These are phyloP conservation scores for Miscanthus lutarioriparius DNA, from an alignment of 176 grass and related monocot species.

Conservation along the genomic window DNA sequence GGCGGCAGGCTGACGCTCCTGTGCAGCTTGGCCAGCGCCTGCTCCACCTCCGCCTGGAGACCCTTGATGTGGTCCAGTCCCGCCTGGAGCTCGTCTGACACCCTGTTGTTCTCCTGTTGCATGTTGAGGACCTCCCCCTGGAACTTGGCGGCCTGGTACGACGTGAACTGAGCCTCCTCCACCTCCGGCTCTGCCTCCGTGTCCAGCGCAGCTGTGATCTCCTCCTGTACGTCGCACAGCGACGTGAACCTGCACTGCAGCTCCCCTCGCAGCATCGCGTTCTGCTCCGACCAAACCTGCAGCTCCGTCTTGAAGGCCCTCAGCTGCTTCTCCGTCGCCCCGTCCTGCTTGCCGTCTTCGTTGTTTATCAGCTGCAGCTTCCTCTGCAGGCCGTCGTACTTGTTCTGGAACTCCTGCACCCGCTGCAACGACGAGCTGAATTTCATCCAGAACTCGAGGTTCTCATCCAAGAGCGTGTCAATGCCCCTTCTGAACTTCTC, in stretches of 20 bases:
- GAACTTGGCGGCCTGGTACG: conserved; percentile 85
- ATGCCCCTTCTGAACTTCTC: conserved; percentile 72
- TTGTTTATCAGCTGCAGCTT: conserved; percentile 28
- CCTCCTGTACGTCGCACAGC: conserved; percentile 71
- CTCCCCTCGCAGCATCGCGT: conserved; percentile 61
- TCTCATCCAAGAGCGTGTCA: conserved; percentile 82
- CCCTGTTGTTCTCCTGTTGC: conserved; percentile 85
- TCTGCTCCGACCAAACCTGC: conserved; percentile 95
- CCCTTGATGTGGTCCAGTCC: conserved; percentile 72
- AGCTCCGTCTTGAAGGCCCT: conserved; percentile 81
- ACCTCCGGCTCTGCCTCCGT: neutral
- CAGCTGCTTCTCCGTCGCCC: conserved; percentile 46
- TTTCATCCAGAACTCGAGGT: conserved; percentile 90
- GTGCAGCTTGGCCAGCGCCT: conserved; percentile 53
- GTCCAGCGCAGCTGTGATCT: conserved; percentile 56
- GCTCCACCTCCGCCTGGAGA: conserved; percentile 66
- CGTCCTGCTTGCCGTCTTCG: neutral
- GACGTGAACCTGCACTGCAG: conserved; percentile 64
- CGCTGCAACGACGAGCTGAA: conserved; percentile 80
- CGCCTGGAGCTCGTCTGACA: conserved; percentile 70
- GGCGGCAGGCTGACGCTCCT: conserved; percentile 38
- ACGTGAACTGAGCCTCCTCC: conserved; percentile 50
- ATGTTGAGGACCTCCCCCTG: conserved; percentile 90
- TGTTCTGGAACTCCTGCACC: conserved; percentile 70
- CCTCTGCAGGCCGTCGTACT: conserved; percentile 40